Evolutionary conservation across 805 yeast species (phyloP).

Genomic region (Saccharomycopsis microspora): DNA sequence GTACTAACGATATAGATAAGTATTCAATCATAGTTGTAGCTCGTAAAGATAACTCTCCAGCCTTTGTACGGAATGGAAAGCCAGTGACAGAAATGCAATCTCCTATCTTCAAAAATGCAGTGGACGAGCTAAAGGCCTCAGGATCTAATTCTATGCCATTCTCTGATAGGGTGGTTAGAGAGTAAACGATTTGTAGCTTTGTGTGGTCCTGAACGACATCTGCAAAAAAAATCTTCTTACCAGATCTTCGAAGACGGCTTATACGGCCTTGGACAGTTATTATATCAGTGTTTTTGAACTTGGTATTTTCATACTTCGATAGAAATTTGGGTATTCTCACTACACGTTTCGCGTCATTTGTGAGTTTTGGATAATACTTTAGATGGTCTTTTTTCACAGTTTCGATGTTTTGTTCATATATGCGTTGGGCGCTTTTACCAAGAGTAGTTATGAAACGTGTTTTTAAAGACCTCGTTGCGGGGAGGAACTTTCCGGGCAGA

Average conservation of each 20-base stretch:
- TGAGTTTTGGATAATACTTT: too few relatives aligned
- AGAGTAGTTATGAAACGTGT: too few relatives aligned
- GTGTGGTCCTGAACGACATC: slow-evolving; percentile 53
- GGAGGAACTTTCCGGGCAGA: too few relatives aligned
- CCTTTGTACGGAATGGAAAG: slow-evolving; percentile 59
- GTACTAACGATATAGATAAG: slow-evolving; percentile 58
- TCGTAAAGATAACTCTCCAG: slow-evolving; percentile 69
- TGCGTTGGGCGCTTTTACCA: too few relatives aligned
- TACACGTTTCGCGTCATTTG: too few relatives aligned
- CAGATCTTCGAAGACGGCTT: slow-evolving; percentile 45
- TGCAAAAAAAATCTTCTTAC: slow-evolving; percentile 57
- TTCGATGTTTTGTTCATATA: too few relatives aligned
- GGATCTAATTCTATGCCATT: background rate
- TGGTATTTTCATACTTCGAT: too few relatives aligned
- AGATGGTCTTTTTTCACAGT: too few relatives aligned
- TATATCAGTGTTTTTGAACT: too few relatives aligned
- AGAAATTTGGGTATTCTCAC: too few relatives aligned
- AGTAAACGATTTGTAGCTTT: slow-evolving; percentile 47
- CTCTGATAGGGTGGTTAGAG: slow-evolving; percentile 6
- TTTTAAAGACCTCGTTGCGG: too few relatives aligned
- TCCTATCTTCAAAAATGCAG: slow-evolving; percentile 47
- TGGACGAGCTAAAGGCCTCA: slow-evolving; percentile 17
- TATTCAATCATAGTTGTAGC: slow-evolving; percentile 27
- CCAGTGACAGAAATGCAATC: slow-evolving; percentile 65
- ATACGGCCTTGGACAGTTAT: slow-evolving; percentile 37